phyloP scores from a whole-genome alignment of 225 moss, liverwort and hornwort genomes.

The Asterella californica region DNA sequence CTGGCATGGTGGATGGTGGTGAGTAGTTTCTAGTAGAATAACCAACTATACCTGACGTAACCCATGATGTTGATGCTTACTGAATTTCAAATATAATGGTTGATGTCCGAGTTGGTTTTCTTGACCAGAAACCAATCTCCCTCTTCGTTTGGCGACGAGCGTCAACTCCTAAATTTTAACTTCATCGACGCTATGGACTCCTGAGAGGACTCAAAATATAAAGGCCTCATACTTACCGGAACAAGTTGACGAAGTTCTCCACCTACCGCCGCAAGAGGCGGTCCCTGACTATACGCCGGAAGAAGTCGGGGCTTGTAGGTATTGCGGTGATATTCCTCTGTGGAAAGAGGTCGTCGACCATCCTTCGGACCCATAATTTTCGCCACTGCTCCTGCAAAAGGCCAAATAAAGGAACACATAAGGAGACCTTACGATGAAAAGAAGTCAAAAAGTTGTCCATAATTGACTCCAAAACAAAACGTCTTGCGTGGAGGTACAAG shows the following conservation, averaged over 20 bases:
- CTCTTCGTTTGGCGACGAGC: too few relatives aligned
- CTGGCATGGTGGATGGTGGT: not conserved
- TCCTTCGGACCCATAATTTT: constrained; percentile 83
- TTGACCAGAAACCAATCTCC: not conserved
- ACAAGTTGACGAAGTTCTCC: constrained; percentile 84
- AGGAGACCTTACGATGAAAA: not conserved
- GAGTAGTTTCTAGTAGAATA: not conserved
- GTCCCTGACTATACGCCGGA: constrained; percentile 91
- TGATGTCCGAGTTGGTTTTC: not conserved
- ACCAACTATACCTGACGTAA: not conserved
- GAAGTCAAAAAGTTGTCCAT: too few relatives aligned
- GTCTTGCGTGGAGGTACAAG: not conserved
- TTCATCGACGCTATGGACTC: too few relatives aligned
- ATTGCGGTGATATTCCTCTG: constrained; percentile 94
- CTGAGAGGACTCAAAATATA: too few relatives aligned
- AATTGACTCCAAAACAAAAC: too few relatives aligned
- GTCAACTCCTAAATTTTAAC: too few relatives aligned
- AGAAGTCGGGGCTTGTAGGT: constrained; percentile 86
- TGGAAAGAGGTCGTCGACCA: constrained; percentile 88
- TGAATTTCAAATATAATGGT: too few relatives aligned
- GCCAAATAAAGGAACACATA: not conserved
- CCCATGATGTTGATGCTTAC: not conserved
- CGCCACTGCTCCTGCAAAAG: constrained; percentile 59
- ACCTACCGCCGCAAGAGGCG: constrained; percentile 84
- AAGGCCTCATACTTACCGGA: constrained; percentile 54